Base-by-base conservation (phyloP, 257 asterid species). In the Solanum infundibuliforme region DNA sequence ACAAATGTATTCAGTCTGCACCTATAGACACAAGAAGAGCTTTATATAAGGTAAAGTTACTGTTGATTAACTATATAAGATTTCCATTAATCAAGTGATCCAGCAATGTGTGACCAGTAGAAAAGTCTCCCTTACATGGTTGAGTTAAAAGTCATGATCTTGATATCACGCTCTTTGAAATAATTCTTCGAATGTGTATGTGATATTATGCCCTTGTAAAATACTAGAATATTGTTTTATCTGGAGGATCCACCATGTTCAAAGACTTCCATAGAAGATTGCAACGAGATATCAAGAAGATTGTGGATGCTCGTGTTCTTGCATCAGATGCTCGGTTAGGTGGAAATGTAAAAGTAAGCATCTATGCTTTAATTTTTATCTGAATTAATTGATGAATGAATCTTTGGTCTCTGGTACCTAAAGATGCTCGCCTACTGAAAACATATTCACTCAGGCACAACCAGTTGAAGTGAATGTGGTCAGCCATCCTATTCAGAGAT, bases 1-100 rank as follows among this genome's bases (percentile, higher is more conserved):
- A 97, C 91, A 96, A 94, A 90, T 97, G 99, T 88, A 96, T 97
- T 72, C 99, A 94, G 77, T 96, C 99, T 21, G 96, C 99, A 69
- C 99, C 99, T 29, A 97, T 97, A 88, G 99, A 96, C 94, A 97
- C 99, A 82, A 96, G 99, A 92, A 93, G 99, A 91, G 97, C 98
- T 88, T 91, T 96, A 90, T 96, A 97, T 87, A 95, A 97, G 99
- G 99, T 82, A 48, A 82, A 43, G 65, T 77, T 23, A 14, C 71
- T 48, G 35, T 74, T 66, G 66, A 73, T 87, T 52, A 43, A 87
- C 25, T 73, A 41, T 31, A 52, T 36, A 46, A 55, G 21, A 48
- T 82, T 10, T 82, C 43, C 3, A 4, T 48, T 82, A 29, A 46
- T 81, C 85, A 81, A 29, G 85, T 82, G 29, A 81, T 48, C 27